Percentiles rank a stretch among this genome's conserved stretches.
Conservation (phyloP, 306 rosid species). For the Canavalia gladiata region DNA sequence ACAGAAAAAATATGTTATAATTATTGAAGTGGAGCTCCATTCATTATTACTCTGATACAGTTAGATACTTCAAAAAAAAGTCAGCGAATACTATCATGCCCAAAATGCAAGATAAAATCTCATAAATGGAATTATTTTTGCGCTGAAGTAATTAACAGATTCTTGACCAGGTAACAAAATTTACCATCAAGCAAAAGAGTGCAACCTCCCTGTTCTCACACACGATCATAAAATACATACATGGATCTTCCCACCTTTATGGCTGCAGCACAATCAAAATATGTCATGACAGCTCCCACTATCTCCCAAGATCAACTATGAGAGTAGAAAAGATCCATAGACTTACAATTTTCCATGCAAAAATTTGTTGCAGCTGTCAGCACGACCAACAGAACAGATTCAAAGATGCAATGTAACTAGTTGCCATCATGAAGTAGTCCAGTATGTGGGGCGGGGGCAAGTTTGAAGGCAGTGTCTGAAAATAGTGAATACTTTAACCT, state of each 20-base stretch:
- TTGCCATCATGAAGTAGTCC: slow-evolving; percentile 24
- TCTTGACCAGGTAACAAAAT: slow-evolving; percentile 20
- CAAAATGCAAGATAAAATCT: slow-evolving; percentile 34
- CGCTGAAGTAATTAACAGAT: not conserved
- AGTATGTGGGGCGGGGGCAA: slow-evolving; percentile 21
- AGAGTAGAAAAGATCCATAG: slow-evolving; percentile 13
- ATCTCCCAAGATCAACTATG: not conserved
- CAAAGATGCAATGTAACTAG: slow-evolving; percentile 37
- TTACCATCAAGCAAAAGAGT: slow-evolving; percentile 18
- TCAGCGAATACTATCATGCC: not conserved
- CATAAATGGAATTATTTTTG: not conserved
- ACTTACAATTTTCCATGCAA: slow-evolving; percentile 12
- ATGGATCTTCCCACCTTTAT: slow-evolving; percentile 10
- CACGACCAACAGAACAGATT: slow-evolving; percentile 6
- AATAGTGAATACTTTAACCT: slow-evolving; percentile 14
- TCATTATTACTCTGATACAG: not conserved
- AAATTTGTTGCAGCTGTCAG: not conserved
- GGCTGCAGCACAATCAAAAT: slow-evolving; percentile 33
- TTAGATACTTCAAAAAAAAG: slow-evolving; percentile 2
- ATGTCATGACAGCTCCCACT: slow-evolving; percentile 18
- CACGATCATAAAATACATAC: not conserved
- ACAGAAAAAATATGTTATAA: not conserved
- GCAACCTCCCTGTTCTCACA: slow-evolving; percentile 15
- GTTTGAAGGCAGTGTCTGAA: slow-evolving; percentile 9
- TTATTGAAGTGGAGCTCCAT: slow-evolving; percentile 17